Evolutionary conservation across 2,329 filamentous ascomycete species (phyloP), one percentile per base, ranked within the genome.

Genomic region (Penicillium sp.): DNA sequence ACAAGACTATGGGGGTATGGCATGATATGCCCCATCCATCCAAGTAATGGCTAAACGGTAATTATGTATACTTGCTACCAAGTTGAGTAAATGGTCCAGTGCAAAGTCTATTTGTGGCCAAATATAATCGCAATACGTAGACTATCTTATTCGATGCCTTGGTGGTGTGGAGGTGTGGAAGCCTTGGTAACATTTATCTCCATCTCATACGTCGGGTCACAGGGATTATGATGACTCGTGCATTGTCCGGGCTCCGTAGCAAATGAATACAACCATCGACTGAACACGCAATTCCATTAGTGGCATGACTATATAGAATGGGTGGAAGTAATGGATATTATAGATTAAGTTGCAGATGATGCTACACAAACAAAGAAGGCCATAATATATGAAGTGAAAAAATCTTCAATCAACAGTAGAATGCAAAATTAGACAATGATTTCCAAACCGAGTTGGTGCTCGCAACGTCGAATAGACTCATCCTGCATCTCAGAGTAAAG

Each of bases 401-500:
- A 49, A 8, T 15, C 5, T 15, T 17, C 6, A 4, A 37, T 22
- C 25, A 14, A 15, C 10, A 38, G 2, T 15, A 17, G 48, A 1
- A 7, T 51, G 11, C 35, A 10, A 37, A 20, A 11, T 31, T 57
- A 57, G 7, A 51, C 22, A 1, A 37, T 31, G n/a, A 66, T 60
- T n/a, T 47, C 41, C n/a, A 31, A 25, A 14, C 48, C 53, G 17
- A 73, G 48, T 50, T 61, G 55, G 45, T 58, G 42, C 47, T 59
- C 54, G 45, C 70, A 72, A n/a, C 28, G 35, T n/a, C 68, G 66
- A 35, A 73, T 43, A 3, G 66, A 71, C 20, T 65, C 60, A 1
- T 41, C 43, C 43, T 73, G 67, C 59, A 72, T 71, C 35, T 67
- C 58, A 17, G 60, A 63, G 49, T 72, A 72, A 7, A 72, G 57